Evolutionary conservation across 1,284 basidiomycete species (phyloP).

Genomic region (Rhodofomes roseus): DNA sequence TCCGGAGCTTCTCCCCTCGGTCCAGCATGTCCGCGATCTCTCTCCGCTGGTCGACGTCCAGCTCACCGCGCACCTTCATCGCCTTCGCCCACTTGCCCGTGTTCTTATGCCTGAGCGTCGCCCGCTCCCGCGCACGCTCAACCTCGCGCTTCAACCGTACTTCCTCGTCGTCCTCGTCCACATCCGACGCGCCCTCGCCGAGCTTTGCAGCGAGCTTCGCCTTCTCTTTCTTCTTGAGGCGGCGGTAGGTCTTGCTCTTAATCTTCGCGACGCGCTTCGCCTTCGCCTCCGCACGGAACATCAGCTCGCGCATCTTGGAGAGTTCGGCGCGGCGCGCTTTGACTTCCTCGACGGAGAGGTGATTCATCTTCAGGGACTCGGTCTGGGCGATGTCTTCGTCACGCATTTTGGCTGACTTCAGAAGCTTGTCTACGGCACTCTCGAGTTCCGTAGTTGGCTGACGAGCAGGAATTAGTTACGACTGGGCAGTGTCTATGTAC

Average conservation of each 20-base stretch:
- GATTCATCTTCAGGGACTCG: conserved; percentile 80
- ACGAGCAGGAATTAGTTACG: background rate
- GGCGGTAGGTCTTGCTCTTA: conserved; percentile 92
- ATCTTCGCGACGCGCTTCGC: conserved; percentile 92
- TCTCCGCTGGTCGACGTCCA: conserved; percentile 62
- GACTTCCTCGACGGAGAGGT: conserved; percentile 83
- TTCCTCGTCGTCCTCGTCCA: conserved; percentile 51
- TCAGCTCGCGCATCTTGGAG: conserved; percentile 86
- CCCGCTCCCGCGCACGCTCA: conserved; percentile 80
- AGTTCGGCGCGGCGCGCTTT: conserved; percentile 78
- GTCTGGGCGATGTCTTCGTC: conserved; percentile 76
- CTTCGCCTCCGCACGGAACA: conserved; percentile 92
- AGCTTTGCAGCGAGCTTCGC: conserved; percentile 54
- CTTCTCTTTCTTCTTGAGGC: conserved; percentile 78
- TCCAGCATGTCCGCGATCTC: conserved; percentile 81
- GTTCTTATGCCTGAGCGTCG: conserved; percentile 81
- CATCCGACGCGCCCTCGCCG: conserved; percentile 41
- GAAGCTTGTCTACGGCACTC: conserved; percentile 71
- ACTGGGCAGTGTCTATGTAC: background rate
- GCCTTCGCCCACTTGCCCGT: conserved; percentile 79
- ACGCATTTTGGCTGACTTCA: conserved; percentile 75
- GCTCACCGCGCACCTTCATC: conserved; percentile 61
- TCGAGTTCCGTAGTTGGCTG: conserved; percentile 79
- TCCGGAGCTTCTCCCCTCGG: conserved; percentile 65
- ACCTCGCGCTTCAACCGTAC: conserved; percentile 69